Evolutionary conservation across 2,329 filamentous ascomycete genomes (phyloP), one percentile per base, ranked within the genome.

Genomic region (Paramyrothecium sp.): DNA sequence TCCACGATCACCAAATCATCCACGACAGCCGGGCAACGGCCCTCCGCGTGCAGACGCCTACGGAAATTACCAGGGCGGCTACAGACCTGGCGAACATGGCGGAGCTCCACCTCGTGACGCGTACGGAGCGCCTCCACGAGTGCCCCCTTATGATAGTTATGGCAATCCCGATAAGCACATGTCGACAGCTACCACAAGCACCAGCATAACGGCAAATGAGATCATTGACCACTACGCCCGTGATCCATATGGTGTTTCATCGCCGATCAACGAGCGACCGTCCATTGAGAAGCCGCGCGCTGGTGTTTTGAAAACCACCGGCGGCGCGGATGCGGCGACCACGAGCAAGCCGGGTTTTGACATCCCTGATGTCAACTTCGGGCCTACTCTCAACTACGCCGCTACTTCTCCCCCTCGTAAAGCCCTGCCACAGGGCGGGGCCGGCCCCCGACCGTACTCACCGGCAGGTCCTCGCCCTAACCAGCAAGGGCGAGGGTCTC

Each of bases 321-420:
- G 51, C 51, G 49, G 91, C 3, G 78, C 78, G n/a, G 66, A 68
- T 3, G 73, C 77, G 2, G 66, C 65, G 8, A 65, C 66, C 41
- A 64, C 60, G 46, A 58, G 56, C 47, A 58, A 58, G 53, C 53
- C 69, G 1, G 69, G 77, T 16, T 78, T 83, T 22, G 81, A 85
- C 56, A 86, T 96, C 59, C 91, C 91, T 1, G 76, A 82, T 4
- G 84, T 97, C 60, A 88, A 97, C 71, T 97, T 97, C 73, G 94
- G 94, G 0, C 91, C 89, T 7, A 97, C 93, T 0, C 76, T 91
- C 64, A 88, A 89, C 58, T 89, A 92, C 57, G 74, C 69, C 34
- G 75, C 73, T 13, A 49, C 69, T 19, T 58, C 72, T n/a, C 61
- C 69, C 2, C 63, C 70, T 11, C 68, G 62, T 7, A 72, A 61